Conservation (phyloP, 768 basidiomycete species). For the Auricularia auricula-judae region DNA sequence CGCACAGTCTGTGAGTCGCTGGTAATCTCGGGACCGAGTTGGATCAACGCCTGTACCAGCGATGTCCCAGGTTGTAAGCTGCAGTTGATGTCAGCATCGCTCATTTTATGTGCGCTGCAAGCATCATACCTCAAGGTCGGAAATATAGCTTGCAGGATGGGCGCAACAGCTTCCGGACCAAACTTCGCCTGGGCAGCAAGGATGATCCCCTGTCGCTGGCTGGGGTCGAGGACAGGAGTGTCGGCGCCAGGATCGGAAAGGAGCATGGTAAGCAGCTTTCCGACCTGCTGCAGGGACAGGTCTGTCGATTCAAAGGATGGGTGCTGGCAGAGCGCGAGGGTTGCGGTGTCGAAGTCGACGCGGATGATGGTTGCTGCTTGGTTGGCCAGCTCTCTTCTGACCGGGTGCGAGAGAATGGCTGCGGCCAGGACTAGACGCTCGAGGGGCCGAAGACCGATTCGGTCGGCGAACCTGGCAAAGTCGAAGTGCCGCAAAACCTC, state of each 20-base stretch:
- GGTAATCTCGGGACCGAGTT: constrained; percentile 72
- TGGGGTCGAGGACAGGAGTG: constrained; percentile 55
- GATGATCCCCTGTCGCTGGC: constrained; percentile 67
- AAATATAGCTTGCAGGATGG: constrained; percentile 65
- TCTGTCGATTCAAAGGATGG: constrained; percentile 78
- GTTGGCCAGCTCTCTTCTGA: constrained; percentile 42
- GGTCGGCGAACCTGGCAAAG: constrained; percentile 71
- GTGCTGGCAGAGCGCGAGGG: constrained; percentile 63
- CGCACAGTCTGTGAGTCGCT: constrained; percentile 59
- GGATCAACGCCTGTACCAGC: constrained; percentile 63
- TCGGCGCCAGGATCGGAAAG: constrained; percentile 62
- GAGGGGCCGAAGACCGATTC: constrained; percentile 67
- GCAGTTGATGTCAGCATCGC: constrained; percentile 7
- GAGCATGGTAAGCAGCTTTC: constrained; percentile 72
- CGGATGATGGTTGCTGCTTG: constrained; percentile 62
- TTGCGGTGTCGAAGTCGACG: constrained; percentile 68
- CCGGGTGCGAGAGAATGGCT: constrained; percentile 49
- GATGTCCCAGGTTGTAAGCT: constrained; percentile 60
- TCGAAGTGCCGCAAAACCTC: constrained; percentile 77
- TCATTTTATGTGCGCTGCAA: constrained; percentile 6
- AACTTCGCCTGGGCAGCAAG: constrained; percentile 69
- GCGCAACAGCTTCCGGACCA: constrained; percentile 62
- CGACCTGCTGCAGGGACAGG: constrained; percentile 59
- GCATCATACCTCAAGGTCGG: constrained; percentile 55
- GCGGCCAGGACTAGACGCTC: constrained; percentile 71